Evolutionary conservation across 1,284 basidiomycete genomes (phyloP).

Genomic region (Rhodotorula sp.): DNA sequence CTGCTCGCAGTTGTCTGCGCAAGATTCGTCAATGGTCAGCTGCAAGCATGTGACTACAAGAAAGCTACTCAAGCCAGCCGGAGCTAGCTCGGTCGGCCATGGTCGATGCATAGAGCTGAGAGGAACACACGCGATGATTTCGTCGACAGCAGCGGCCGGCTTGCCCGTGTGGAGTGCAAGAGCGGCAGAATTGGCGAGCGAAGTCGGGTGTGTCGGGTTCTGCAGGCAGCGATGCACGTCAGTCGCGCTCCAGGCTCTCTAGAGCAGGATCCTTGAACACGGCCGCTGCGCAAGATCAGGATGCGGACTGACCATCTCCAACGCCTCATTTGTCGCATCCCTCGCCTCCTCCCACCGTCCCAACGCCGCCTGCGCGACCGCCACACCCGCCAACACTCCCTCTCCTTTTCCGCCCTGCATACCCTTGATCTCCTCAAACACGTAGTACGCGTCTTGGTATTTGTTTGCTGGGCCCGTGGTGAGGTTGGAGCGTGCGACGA

Average conservation of each 20-base stretch:
- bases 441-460: slow-evolving; percentile 66
- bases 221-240: background rate
- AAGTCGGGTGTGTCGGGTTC: slow-evolving; percentile 41
- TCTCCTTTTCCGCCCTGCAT: slow-evolving; percentile 72
- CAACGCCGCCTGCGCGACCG: slow-evolving; percentile 74
- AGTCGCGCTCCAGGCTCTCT: background rate
- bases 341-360: slow-evolving; percentile 77
- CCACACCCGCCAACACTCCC: slow-evolving; percentile 74
- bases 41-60: background rate
- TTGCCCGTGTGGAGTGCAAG: slow-evolving; percentile 35
- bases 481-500: slow-evolving; percentile 82
- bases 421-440: slow-evolving; percentile 86
- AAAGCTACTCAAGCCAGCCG: background rate
- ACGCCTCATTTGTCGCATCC: slow-evolving; percentile 77
- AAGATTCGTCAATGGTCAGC: background rate
- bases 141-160: slow-evolving; percentile 13
- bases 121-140: slow-evolving; percentile 12
- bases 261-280: slow-evolving; percentile 1
- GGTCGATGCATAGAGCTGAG: background rate
- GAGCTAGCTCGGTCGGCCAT: background rate
- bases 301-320: slow-evolving; percentile 59
- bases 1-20: slow-evolving; percentile 58
- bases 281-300: background rate
- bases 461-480: slow-evolving; percentile 66
- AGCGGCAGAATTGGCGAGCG: slow-evolving; percentile 40